phyloP scores from a whole-genome alignment of 2,329 filamentous ascomycete genomes.

The Chaetomiaceae sp. region DNA sequence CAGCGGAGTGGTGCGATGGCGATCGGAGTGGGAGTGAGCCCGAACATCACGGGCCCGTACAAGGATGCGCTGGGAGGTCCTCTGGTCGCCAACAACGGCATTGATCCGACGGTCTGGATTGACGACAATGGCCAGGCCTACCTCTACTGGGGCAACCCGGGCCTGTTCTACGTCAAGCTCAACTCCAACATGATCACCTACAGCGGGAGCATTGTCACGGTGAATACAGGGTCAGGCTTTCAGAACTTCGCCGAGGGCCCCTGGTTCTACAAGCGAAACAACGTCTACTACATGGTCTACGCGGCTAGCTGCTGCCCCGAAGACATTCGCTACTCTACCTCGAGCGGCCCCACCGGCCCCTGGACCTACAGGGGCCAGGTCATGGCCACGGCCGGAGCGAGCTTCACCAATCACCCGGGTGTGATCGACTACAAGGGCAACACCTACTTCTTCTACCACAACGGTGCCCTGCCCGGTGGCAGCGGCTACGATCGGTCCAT shows the following conservation, averaged over 20 bases:
- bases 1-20: constrained; percentile 26
- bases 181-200: constrained; percentile 39
- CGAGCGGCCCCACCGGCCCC: constrained; percentile 27
- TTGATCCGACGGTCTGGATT: constrained; percentile 36
- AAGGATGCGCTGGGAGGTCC: constrained; percentile 32
- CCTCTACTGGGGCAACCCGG: constrained; percentile 38
- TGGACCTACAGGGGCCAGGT: constrained; percentile 31
- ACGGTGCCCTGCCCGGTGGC: constrained; percentile 30
- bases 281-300: constrained; percentile 30
- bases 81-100: constrained; percentile 32
- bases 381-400: constrained; percentile 28
- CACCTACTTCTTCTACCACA: constrained; percentile 33
- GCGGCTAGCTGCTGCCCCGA: constrained; percentile 30
- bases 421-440: constrained; percentile 29
- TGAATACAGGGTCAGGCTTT: background rate
- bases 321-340: constrained; percentile 31
- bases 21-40: constrained; percentile 34
- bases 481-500: constrained; percentile 29
- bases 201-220: constrained; percentile 19
- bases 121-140: constrained; percentile 41
- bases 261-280: constrained; percentile 31
- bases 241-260: constrained; percentile 25
- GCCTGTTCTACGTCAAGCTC: constrained; percentile 35
- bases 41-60: constrained; percentile 34
- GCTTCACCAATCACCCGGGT: constrained; percentile 31